These are phyloP conservation scores for Singerocomus inundabilis DNA, from an alignment of 1,284 basidiomycete species.

Conservation along the genomic window DNA sequence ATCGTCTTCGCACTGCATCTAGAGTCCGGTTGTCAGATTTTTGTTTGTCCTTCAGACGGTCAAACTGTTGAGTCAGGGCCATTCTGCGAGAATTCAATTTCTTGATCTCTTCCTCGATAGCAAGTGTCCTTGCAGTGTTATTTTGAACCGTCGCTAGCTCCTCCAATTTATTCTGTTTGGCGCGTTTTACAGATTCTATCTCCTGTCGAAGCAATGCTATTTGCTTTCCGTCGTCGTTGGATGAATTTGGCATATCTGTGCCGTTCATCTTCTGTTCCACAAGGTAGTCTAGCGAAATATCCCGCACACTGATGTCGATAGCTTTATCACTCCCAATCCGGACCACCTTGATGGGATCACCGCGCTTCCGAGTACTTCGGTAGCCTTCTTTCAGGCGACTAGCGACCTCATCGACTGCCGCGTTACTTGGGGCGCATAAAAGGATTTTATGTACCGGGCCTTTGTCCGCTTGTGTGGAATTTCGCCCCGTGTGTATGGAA, in stretches of 20 bases:
- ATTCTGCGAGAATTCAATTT: conserved; percentile 66
- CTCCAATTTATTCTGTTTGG: conserved; percentile 60
- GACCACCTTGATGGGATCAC: conserved; percentile 75
- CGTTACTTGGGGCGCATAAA: conserved; percentile 97
- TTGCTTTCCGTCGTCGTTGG: conserved; percentile 53
- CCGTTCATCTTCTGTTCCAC: conserved; percentile 75
- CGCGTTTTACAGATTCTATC: conserved; percentile 64
- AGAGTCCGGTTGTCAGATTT: conserved; percentile 71
- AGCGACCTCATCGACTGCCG: conserved; percentile 97
- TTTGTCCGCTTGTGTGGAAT: conserved; percentile 44
- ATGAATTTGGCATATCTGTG: conserved; percentile 39
- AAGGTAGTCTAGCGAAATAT: conserved; percentile 84
- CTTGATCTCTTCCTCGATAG: conserved; percentile 68
- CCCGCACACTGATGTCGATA: conserved; percentile 82
- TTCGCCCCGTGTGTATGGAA: conserved; percentile 47
- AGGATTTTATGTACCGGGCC: conserved; percentile 73
- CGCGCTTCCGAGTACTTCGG: conserved; percentile 54
- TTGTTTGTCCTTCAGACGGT: conserved; percentile 79
- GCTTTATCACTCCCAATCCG: conserved; percentile 82
- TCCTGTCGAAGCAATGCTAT: conserved; percentile 64
- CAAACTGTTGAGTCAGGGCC: conserved; percentile 66
- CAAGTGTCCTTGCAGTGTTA: conserved; percentile 46
- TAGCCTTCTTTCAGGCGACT: conserved; percentile 83
- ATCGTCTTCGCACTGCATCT: conserved; percentile 75
- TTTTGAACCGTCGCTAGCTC: conserved; percentile 56